Base-by-base conservation (phyloP, 768 basidiomycete genomes). In the Tulasnella sp. region DNA sequence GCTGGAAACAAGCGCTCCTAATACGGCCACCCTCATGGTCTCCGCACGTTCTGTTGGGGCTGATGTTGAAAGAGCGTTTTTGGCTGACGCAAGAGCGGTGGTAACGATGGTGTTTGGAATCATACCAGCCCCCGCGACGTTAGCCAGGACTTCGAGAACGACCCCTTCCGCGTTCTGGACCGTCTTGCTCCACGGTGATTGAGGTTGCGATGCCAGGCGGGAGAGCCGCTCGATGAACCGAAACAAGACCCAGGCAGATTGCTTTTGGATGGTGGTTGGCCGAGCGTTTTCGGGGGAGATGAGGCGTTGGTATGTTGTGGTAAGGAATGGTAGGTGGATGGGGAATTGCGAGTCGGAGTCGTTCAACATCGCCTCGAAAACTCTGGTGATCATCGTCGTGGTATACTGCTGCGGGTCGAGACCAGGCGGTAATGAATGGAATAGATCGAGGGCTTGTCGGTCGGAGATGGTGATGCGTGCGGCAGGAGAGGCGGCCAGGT, bases 311-410 rank as follows among this genome's bases (percentile, higher is more conserved):
- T 78, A 78, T 4, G 77, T 24, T 14, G 77, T 54, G 22, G 40
- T n/a, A 24, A 78, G 77, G 60, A 78, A 78, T 3, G 77, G 77
- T 46, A 78, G 37, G 54, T 78, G 77, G 20, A 78, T 78, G 50
- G 77, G 16, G n/a, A 78, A 78, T 24, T 31, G 48, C 50, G 41
- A 24, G 54, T 78, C 77, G 75, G 44, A 44, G 28, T 76, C 75
- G 46, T 41, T 40, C 58, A 78, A 44, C 77, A 78, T 78, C 6
- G 77, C 77, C 40, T 78, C 77, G 54, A 69, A 58, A n/a, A 78
- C 58, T n/a, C 77, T 18, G 31, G 58, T 78, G 28, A 78, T 54
- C 37, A 60, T 54, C n/a, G 77, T 28, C 42, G 28, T 60, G 18
- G 77, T 78, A 37, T 78, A 60, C 24, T 60, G 48, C 24, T 41